Base-by-base conservation (phyloP, 305 asterid species). In the Fraxinus ornus region DNA sequence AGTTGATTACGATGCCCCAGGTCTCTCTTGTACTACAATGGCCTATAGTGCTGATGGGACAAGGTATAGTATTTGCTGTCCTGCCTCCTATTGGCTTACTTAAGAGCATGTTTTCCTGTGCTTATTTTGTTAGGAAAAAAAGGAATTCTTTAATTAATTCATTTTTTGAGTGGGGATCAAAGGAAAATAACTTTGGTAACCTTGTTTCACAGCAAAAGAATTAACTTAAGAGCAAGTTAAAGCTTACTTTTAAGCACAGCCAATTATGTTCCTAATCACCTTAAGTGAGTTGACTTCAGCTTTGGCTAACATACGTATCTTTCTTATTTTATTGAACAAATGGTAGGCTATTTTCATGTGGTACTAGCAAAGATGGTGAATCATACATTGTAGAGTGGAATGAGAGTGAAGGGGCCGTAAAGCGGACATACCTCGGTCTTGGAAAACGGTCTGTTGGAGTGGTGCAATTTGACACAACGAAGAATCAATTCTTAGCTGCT, bases 1-100 rank as follows among this genome's bases (percentile, higher is more conserved):
- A 86, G 96, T 92, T 78, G 94, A 93, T 76, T 94, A 90, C 66
- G 92, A 94, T 72, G 95, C 96, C 71, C 98, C 95, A 82, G 98
- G 96, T 26, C 91, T 84, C 81, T 90, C 91, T 89, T 91, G 96
- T 87, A 91, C 91, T 2, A 90, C 93, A 79, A 90, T 94, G 96
- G 91, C 93, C 80, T 93, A 94, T 81, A 93, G 94, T 86, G 92
- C 95, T 80, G 96, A 93, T 81, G 98, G 97, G 77, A 85, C 93
- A 76, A 89, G 98, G 98, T 94, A 80, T 49, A 49, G n/a, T 36
- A 30, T 62, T 28, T 15, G 76, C 72, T 80, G 39, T 73, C 78
- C 64, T 68, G 32, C 22, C 36, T 66, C 36, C 22, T 26, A 3
- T 12, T 66, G 33, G 36, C 17, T 6, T 66, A 26, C 10, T 22